A percentile compares a stretch with the other conserved stretches of the same genome.
Conservation (phyloP, 2,329 filamentous ascomycete species). For the Coniochaeta sp. region DNA sequence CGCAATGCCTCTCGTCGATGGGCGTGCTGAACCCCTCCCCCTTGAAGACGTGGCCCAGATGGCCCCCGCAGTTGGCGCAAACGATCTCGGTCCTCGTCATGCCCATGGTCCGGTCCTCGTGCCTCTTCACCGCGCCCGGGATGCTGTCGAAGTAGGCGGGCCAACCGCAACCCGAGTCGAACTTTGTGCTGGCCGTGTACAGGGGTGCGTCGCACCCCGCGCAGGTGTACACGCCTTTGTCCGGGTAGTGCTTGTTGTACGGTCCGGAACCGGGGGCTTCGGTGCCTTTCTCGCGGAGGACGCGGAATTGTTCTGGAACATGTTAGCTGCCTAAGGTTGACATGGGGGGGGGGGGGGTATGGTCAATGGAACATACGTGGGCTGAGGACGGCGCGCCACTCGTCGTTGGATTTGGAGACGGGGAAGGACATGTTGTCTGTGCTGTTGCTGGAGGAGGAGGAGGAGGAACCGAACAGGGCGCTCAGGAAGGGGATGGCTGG, state of each 20-base stretch:
- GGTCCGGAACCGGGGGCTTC: constrained; percentile 73
- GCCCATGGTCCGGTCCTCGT: constrained; percentile 69
- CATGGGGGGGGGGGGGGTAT: too few species aligned
- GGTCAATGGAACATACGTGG: constrained; percentile 28
- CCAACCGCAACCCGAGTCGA: constrained; percentile 95
- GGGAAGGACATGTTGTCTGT: constrained; percentile 62
- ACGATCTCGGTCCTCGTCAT: constrained; percentile 91
- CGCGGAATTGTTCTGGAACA: constrained; percentile 81
- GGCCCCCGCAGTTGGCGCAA: constrained; percentile 89
- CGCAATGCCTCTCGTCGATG: constrained; percentile 94
- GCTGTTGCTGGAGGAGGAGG: constrained; percentile 19
- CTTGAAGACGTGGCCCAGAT: constrained; percentile 87
- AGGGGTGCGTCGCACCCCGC: constrained; percentile 80
- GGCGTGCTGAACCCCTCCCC: constrained; percentile 78
- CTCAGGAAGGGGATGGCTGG: constrained; percentile 72
- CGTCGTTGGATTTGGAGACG: constrained; percentile 70
- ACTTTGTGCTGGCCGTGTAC: constrained; percentile 91
- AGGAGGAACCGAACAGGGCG: constrained; percentile 65
- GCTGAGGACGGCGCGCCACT: constrained; percentile 84
- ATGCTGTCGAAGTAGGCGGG: constrained; percentile 96
- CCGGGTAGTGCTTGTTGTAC: constrained; percentile 80
- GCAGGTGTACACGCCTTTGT: constrained; percentile 75
- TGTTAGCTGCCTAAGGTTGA: too few species aligned
- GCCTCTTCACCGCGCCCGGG: constrained; percentile 79
- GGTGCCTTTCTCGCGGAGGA: constrained; percentile 88